Evolutionary conservation across 352 stramenopile genomes (phyloP), one percentile per base, ranked within the genome.

Genomic region (Plasmopara halstedii): DNA sequence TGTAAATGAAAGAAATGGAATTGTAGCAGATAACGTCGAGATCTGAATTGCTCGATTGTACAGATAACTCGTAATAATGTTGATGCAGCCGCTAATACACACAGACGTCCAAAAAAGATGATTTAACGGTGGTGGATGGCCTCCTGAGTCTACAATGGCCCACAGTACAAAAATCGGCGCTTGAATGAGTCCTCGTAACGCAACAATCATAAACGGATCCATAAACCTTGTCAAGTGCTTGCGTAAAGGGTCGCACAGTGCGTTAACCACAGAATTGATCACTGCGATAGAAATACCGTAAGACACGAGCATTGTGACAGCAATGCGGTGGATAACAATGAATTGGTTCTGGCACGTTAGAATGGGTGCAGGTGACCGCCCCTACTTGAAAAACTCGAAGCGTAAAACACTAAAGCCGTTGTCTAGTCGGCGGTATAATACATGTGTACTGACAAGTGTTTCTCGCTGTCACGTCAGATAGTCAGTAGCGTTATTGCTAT

Each of bases 41-140:
- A 89, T 88, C 68, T 89, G 78, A 50, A 89, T 86, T 15, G 64
- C 75, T 31, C 78, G 75, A 46, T 86, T 87, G 64, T 89, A 89
- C 58, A 89, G 47, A 58, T 89, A 89, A 58, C 78, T 89, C 6
- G 78, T 86, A 54, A 70, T 64, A 52, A 89, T 81, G 52, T 89
- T 89, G 60, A 89, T 88, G 34, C 29, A 21, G 35, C 78, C 78
- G 25, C 73, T 86, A 62, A 89, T 79, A 42, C 56, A 69, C 29
- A 87, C 73, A 0, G 78, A 85, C 11, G 67, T 86, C 78, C 78
- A 89, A 54, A 88, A 89, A 58, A 89, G 70, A 42, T 73, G 67
- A 41, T 89, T 89, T n/a, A 89, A 58, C 13, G 46, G 64, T 15
- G 78, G 78, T 9, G 83, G 21, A 33, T 51, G 68, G 13, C 69